phyloP scores from a whole-genome alignment of 1,284 basidiomycete species.

The Cutaneotrichosporon sp. region DNA sequence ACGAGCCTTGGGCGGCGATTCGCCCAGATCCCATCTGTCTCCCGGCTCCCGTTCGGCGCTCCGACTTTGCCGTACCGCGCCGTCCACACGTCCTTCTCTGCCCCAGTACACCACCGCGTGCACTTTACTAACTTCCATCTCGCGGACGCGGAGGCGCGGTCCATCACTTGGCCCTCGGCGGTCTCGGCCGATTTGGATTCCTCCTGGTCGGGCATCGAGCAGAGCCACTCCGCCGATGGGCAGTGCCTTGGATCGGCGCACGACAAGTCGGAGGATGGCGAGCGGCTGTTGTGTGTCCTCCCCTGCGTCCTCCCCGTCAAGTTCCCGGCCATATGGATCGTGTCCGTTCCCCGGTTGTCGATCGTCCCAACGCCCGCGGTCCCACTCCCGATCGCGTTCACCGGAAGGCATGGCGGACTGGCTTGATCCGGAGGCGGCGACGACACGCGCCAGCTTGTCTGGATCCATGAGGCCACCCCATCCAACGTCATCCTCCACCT shows the following conservation, averaged over 20 bases:
- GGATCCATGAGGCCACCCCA: slow-evolving; percentile 46
- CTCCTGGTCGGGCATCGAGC: slow-evolving; percentile 41
- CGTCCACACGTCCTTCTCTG: slow-evolving; percentile 4
- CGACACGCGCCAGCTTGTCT: slow-evolving; percentile 28
- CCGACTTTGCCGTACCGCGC: neutral
- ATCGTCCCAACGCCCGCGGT: neutral
- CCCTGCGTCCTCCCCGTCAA: neutral
- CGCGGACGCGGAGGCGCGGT: slow-evolving; percentile 38
- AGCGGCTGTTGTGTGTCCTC: neutral
- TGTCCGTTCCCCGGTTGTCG: neutral
- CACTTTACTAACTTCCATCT: slow-evolving; percentile 48
- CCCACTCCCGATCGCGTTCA: neutral
- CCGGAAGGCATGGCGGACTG: neutral
- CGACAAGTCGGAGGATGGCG: slow-evolving; percentile 39
- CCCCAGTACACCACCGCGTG: slow-evolving; percentile 39
- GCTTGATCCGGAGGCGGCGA: neutral
- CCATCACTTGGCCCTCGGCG: slow-evolving; percentile 27
- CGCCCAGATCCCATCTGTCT: neutral
- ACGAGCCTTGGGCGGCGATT: too few relatives aligned
- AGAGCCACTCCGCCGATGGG: slow-evolving; percentile 28
- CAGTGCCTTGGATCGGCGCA: slow-evolving; percentile 25
- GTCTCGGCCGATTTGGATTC: slow-evolving; percentile 44
- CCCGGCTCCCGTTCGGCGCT: too few relatives aligned
- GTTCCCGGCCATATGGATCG: slow-evolving; percentile 7
- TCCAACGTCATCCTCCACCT: slow-evolving; percentile 44